Evolutionary conservation across 352 stramenopile genomes (phyloP).

Genomic region (Pseudoperonospora humuli): DNA sequence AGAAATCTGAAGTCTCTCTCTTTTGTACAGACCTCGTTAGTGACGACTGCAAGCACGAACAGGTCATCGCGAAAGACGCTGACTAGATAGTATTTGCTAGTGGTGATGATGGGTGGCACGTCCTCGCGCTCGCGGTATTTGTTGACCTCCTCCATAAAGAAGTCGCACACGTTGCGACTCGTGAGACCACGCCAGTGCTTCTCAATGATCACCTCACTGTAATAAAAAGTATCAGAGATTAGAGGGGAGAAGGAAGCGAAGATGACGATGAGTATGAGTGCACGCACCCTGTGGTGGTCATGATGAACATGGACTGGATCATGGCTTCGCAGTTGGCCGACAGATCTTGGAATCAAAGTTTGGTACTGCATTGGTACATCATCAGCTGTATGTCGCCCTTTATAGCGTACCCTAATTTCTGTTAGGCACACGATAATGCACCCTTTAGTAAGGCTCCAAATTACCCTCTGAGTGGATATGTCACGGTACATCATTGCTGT

Average conservation of each 20-base stretch:
- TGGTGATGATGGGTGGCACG: slow-evolving; percentile 84
- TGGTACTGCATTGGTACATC: no score
- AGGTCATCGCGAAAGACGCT: slow-evolving; percentile 92
- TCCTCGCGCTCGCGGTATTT: slow-evolving; percentile 86
- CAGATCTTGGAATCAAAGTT: slow-evolving; percentile 25
- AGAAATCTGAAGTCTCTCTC: not conserved
- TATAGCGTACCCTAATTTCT: no score
- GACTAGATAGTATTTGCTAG: slow-evolving; percentile 87
- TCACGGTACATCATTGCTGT: no score
- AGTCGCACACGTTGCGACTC: slow-evolving; percentile 93
- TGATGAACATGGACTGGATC: slow-evolving; percentile 97
- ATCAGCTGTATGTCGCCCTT: no score
- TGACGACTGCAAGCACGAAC: slow-evolving; percentile 93
- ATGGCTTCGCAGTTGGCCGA: slow-evolving; percentile 36
- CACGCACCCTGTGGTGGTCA: slow-evolving; percentile 87
- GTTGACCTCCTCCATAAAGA: slow-evolving; percentile 97
- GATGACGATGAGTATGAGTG: not conserved
- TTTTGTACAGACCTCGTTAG: slow-evolving; percentile 78
- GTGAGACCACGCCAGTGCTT: slow-evolving; percentile 96
- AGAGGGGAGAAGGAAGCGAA: not conserved
- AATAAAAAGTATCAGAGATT: slow-evolving; percentile 3
- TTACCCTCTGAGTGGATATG: no score
- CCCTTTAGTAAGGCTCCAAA: no score
- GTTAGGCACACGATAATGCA: no score
- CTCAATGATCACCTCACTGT: slow-evolving; percentile 95